phyloP scores from a whole-genome alignment of 495 filamentous ascomycete genomes.

The Sporormia fimetaria region DNA sequence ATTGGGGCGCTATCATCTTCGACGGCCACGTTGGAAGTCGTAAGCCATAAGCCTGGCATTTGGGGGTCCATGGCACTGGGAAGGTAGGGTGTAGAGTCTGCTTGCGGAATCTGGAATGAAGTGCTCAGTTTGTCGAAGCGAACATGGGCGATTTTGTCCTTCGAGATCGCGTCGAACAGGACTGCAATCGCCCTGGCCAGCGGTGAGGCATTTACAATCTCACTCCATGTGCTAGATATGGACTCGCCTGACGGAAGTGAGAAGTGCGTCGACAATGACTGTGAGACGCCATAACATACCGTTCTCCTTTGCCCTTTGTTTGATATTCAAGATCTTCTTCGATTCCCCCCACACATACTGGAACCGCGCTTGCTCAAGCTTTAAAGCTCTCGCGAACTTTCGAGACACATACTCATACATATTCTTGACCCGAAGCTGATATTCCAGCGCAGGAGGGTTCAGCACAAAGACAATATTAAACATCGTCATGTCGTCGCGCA shows the following conservation, averaged over 20 bases:
- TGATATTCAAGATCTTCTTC: slow-evolving; percentile 61
- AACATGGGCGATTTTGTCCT: slow-evolving; percentile 67
- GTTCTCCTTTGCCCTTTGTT: slow-evolving; percentile 66
- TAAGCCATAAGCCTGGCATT: slow-evolving; percentile 69
- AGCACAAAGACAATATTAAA: slow-evolving; percentile 94
- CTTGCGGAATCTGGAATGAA: slow-evolving; percentile 76
- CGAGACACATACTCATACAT: slow-evolving; percentile 82
- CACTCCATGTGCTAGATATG: slow-evolving; percentile 49
- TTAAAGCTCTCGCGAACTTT: slow-evolving; percentile 78
- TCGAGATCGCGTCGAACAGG: slow-evolving; percentile 67
- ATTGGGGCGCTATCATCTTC: slow-evolving; percentile 58
- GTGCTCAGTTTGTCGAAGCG: slow-evolving; percentile 52
- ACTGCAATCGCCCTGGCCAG: slow-evolving; percentile 73
- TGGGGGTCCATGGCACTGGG: slow-evolving; percentile 53
- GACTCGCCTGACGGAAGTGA: slow-evolving; percentile 39
- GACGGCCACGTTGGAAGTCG: slow-evolving; percentile 66
- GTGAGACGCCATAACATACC: slow-evolving; percentile 18
- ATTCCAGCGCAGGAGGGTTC: slow-evolving; percentile 64
- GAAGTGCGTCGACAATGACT: slow-evolving; percentile 19
- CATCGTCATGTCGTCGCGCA: slow-evolving; percentile 73
- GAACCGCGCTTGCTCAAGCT: slow-evolving; percentile 76
- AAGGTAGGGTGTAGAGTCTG: slow-evolving; percentile 62
- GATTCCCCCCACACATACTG: slow-evolving; percentile 83
- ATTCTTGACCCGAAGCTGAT: slow-evolving; percentile 58
- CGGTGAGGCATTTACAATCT: slow-evolving; percentile 64